phyloP scores from a whole-genome alignment of 345 rosid species.

The Heritiera littoralis region DNA sequence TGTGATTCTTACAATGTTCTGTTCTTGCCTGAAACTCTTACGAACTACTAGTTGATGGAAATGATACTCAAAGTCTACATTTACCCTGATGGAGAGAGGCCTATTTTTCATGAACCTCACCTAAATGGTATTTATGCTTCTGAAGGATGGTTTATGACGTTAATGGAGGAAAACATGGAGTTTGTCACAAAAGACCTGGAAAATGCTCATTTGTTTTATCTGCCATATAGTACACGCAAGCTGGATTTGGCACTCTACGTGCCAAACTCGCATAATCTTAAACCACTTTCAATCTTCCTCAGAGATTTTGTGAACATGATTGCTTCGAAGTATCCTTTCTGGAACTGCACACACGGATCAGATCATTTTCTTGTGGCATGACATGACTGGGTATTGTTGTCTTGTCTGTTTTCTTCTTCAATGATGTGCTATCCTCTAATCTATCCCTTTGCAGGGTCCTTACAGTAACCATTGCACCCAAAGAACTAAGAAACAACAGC shows the following conservation, averaged over 20 bases:
- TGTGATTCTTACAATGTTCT: not conserved
- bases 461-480: slow-evolving; percentile 61
- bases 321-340: slow-evolving; percentile 77
- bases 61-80: slow-evolving; percentile 72
- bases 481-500: slow-evolving; percentile 60
- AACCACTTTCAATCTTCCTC: slow-evolving; percentile 58
- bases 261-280: slow-evolving; percentile 67
- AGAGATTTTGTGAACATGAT: slow-evolving; percentile 66
- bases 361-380: slow-evolving; percentile 97
- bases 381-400: slow-evolving; percentile 85
- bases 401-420: slow-evolving; percentile 5
- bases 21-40: slow-evolving; percentile 30
- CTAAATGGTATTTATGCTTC: slow-evolving; percentile 88
- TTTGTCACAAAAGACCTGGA: slow-evolving; percentile 76
- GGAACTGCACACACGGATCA: slow-evolving; percentile 88
- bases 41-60: slow-evolving; percentile 95
- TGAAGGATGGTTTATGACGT: slow-evolving; percentile 97
- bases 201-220: slow-evolving; percentile 85
- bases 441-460: slow-evolving; percentile 65
- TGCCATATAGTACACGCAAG: slow-evolving; percentile 84
- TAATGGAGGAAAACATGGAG: slow-evolving; percentile 66
- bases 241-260: slow-evolving; percentile 56
- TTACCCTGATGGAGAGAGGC: slow-evolving; percentile 73
- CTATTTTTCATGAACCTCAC: slow-evolving; percentile 73
- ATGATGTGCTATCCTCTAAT: not conserved